These are phyloP conservation scores for Pseudocercospora musae DNA, from an alignment of 2,329 filamentous ascomycete genomes.

Conservation along the genomic window DNA sequence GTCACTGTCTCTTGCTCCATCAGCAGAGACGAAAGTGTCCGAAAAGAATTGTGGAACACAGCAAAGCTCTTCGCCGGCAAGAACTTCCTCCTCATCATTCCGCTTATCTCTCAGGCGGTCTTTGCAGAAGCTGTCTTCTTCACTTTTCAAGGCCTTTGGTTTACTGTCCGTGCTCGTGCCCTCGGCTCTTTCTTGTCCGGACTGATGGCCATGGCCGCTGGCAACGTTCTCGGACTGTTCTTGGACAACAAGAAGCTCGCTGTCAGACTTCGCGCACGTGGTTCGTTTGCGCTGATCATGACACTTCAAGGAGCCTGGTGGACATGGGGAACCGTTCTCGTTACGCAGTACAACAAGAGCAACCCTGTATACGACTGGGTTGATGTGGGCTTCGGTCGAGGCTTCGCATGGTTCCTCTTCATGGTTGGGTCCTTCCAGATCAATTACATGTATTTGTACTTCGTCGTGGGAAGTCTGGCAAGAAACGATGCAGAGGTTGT, in stretches of 20 bases:
- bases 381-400: constrained; percentile 60
- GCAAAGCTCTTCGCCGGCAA: constrained; percentile 57
- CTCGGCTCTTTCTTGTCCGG: constrained; percentile 69
- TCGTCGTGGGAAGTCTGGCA: constrained; percentile 66
- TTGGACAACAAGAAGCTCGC: constrained; percentile 58
- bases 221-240: constrained; percentile 64
- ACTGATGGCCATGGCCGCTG: constrained; percentile 61
- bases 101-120: constrained; percentile 68
- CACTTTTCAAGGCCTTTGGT: constrained; percentile 62
- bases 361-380: constrained; percentile 65
- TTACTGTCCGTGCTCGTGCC: constrained; percentile 65
- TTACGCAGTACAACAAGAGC: constrained; percentile 57
- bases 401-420: constrained; percentile 66
- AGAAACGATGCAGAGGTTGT: constrained; percentile 61
- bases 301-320: constrained; percentile 66
- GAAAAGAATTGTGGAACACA: constrained; percentile 59
- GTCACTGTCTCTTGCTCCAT: constrained; percentile 60
- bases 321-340: constrained; percentile 66
- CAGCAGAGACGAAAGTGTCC: constrained; percentile 47
- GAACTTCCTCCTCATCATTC: constrained; percentile 61
- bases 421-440: constrained; percentile 66
- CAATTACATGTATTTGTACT: constrained; percentile 73
- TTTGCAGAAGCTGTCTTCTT: constrained; percentile 71
- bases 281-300: constrained; percentile 54
- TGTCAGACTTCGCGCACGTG: constrained; percentile 54